Evolutionary conservation across 2,329 filamentous ascomycete species (phyloP).

Genomic region (Ascochyta viciae-villosae): DNA sequence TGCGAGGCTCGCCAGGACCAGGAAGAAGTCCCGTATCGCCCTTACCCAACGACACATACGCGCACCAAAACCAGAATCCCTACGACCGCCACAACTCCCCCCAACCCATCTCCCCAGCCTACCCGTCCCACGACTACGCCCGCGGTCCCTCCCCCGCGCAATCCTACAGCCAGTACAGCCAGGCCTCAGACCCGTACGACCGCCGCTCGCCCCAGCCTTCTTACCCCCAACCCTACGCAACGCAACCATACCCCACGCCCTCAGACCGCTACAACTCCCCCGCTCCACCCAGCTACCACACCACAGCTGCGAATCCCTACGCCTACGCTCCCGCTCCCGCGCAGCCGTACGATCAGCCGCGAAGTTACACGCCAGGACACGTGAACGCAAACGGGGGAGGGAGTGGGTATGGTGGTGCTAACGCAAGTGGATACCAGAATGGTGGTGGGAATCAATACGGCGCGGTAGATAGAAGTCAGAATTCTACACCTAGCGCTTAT

Average conservation of each 20-base stretch:
- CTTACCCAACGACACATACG: constrained; percentile 32
- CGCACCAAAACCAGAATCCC: constrained; percentile 30
- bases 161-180: constrained; percentile 25
- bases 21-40: constrained; percentile 37
- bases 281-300: constrained; percentile 16
- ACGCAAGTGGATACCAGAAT: background rate
- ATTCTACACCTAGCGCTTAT: constrained; percentile 14
- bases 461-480: background rate
- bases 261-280: constrained; percentile 9
- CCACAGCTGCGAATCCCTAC: constrained; percentile 10
- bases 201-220: constrained; percentile 7
- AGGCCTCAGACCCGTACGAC: constrained; percentile 18
- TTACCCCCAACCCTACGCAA: constrained; percentile 7
- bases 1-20: no score
- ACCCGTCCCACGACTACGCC: constrained; percentile 16
- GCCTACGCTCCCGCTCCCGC: background rate
- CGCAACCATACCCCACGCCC: constrained; percentile 3
- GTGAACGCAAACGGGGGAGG: background rate
- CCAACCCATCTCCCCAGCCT: constrained; percentile 21
- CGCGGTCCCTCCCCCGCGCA: constrained; percentile 23
- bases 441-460: no score
- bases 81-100: constrained; percentile 26
- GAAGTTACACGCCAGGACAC: background rate
- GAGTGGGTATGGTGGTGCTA: background rate
- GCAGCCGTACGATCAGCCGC: constrained; percentile 1